Percentiles rank a stretch among this genome's conserved stretches.
Evolutionary conservation across 768 basidiomycete species (phyloP).

Genomic region (Galerina marginata): DNA sequence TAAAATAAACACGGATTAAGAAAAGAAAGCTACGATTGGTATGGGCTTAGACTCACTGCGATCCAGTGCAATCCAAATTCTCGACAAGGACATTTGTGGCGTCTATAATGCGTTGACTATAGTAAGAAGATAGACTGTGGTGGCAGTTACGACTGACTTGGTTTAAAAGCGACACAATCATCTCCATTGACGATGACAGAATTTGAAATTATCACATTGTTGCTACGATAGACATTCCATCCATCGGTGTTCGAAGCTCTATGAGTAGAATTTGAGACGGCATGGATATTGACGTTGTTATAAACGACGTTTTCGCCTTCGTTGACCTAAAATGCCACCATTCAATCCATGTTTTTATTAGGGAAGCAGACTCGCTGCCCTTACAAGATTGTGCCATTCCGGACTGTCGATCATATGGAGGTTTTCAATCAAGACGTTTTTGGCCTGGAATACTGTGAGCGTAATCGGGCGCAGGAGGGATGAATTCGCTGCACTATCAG

Average conservation of each 20-base stretch:
- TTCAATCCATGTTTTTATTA: background rate
- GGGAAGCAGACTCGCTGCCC: background rate
- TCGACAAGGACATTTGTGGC: conserved; percentile 62
- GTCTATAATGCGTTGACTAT: conserved; percentile 31
- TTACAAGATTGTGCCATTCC: conserved; percentile 57
- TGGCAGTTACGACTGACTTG: conserved; percentile 36
- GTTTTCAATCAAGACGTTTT: conserved; percentile 50
- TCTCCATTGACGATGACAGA: conserved; percentile 60
- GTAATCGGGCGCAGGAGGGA: conserved; percentile 58
- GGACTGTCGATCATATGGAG: conserved; percentile 56
- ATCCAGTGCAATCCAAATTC: conserved; percentile 64
- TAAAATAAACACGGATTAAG: conserved; percentile 17
- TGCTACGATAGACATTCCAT: conserved; percentile 67
- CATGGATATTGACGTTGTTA: conserved; percentile 51
- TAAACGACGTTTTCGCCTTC: conserved; percentile 52
- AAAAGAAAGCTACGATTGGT: background rate
- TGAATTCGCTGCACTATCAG: conserved; percentile 46
- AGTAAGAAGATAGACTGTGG: background rate
- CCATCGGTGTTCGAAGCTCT: conserved; percentile 60
- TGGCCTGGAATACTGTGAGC: conserved; percentile 59
- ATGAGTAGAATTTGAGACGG: conserved; percentile 50
- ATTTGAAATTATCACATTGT: conserved; percentile 51
- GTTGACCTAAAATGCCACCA: conserved; percentile 41
- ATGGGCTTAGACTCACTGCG: conserved; percentile 50
- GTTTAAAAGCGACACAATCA: conserved; percentile 66